Evolutionary conservation across 2,329 filamentous ascomycete genomes (phyloP).

Genomic region (Trichoderma guizhouense): DNA sequence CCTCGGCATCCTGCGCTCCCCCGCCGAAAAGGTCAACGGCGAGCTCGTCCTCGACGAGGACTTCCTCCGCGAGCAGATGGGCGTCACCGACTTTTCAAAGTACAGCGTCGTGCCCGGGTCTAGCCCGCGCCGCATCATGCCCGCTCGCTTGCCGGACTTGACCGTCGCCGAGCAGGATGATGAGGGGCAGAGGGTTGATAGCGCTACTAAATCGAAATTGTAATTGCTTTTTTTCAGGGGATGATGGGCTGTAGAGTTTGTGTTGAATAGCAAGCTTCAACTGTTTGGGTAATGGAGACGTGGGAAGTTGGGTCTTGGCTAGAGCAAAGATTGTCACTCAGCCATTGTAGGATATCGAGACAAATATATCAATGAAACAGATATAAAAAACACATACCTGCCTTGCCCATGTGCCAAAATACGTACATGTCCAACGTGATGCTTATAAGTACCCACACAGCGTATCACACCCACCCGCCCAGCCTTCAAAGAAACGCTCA

Average conservation of each 20-base stretch:
- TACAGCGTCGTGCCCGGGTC: conserved; percentile 67
- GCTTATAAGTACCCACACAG: neutral
- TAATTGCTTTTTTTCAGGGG: conserved; percentile 21
- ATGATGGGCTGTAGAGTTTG: neutral
- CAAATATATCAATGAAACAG: neutral
- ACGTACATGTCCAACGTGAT: neutral
- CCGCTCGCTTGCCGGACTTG: conserved; percentile 63
- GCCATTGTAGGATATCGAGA: neutral
- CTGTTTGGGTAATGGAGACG: neutral
- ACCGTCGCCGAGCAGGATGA: conserved; percentile 75
- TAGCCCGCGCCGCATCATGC: conserved; percentile 74
- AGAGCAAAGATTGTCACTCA: neutral
- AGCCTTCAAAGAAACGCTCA: neutral
- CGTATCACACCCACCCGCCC: neutral
- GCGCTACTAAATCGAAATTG: conserved; percentile 45
- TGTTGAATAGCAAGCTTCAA: neutral
- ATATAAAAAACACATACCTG: neutral
- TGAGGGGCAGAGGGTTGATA: conserved; percentile 70
- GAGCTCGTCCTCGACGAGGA: conserved; percentile 74
- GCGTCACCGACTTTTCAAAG: conserved; percentile 66
- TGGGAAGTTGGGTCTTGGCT: neutral
- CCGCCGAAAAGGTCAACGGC: conserved; percentile 63
- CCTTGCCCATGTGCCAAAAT: neutral
- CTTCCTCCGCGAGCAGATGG: conserved; percentile 63
- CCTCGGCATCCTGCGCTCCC: conserved; percentile 63